phyloP scores from a whole-genome alignment of 352 stramenopile species.

The Vaucheria bursata region DNA sequence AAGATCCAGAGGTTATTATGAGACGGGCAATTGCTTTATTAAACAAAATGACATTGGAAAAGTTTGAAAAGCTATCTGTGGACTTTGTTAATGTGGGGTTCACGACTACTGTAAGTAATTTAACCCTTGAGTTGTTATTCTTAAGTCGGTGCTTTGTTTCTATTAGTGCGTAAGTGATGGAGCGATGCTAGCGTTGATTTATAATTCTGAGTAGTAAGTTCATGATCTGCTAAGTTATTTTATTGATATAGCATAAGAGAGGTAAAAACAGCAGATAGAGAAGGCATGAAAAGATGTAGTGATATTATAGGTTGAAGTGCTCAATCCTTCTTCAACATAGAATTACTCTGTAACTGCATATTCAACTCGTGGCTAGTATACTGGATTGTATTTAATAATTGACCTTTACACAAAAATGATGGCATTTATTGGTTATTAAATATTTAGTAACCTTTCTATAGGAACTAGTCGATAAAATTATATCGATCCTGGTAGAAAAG shows the following conservation, averaged over 20 bases:
- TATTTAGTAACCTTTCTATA: too few species aligned
- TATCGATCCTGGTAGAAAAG: constrained; percentile 85
- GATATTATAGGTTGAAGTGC: not conserved
- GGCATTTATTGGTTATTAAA: too few species aligned
- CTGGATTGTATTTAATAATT: not conserved
- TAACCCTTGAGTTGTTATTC: not conserved
- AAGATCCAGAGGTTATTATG: constrained; percentile 59
- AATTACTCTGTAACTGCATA: not conserved
- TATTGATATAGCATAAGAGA: not conserved
- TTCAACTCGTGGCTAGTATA: not conserved
- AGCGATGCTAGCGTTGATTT: not conserved
- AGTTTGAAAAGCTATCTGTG: constrained; percentile 86
- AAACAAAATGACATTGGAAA: constrained; percentile 93
- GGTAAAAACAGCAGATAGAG: not conserved
- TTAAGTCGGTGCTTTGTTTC: not conserved
- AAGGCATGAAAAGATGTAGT: not conserved
- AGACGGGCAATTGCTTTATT: constrained; percentile 79
- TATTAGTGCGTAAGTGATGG: not conserved
- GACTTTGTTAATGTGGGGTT: constrained; percentile 80
- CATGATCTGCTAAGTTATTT: not conserved
- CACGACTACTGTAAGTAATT: constrained; percentile 53
- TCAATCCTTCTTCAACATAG: not conserved
- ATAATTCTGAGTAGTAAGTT: not conserved
- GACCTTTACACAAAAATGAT: too few species aligned
- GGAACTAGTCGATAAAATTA: constrained; percentile 69